Conservation (phyloP, 352 stramenopile genomes). For the Phytopythium mirpurense region DNA sequence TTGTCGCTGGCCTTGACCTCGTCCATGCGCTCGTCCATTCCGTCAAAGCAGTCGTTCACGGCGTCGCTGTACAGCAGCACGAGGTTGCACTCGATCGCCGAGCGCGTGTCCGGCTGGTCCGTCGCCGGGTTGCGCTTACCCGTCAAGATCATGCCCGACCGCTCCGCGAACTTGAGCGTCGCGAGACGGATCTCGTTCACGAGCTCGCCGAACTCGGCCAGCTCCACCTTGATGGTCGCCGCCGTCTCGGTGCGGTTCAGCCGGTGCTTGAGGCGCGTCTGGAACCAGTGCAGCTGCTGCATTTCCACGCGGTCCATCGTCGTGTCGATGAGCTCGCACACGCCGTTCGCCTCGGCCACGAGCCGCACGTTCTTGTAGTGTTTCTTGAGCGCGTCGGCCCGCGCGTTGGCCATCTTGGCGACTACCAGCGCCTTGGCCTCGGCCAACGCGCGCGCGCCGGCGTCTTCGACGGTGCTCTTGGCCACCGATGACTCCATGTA, state of each 20-base stretch:
- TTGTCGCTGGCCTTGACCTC: conserved; percentile 82
- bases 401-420: conserved; percentile 70
- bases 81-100: conserved; percentile 66
- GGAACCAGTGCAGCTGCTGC: conserved; percentile 72
- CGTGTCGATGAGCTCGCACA: conserved; percentile 69
- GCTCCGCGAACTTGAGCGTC: conserved; percentile 77
- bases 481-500: conserved; percentile 72
- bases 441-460: conserved; percentile 49
- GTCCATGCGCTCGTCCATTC: conserved; percentile 79
- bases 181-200: conserved; percentile 78
- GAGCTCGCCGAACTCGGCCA: conserved; percentile 74
- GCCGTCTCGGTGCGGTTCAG: conserved; percentile 69
- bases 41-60: conserved; percentile 66
- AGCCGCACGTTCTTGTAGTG: conserved; percentile 85
- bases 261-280: conserved; percentile 64
- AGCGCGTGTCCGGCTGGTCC: conserved; percentile 71
- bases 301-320: conserved; percentile 70
- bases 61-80: conserved; percentile 55
- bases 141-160: conserved; percentile 83
- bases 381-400: conserved; percentile 75
- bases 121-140: conserved; percentile 68
- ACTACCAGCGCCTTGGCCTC: conserved; percentile 60
- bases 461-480: conserved; percentile 68
- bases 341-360: conserved; percentile 77
- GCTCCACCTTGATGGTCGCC: conserved; percentile 83